These are phyloP conservation scores for Cystobasidiaceae sp. DNA, from an alignment of 1,284 basidiomycete genomes.

Conservation along the genomic window DNA sequence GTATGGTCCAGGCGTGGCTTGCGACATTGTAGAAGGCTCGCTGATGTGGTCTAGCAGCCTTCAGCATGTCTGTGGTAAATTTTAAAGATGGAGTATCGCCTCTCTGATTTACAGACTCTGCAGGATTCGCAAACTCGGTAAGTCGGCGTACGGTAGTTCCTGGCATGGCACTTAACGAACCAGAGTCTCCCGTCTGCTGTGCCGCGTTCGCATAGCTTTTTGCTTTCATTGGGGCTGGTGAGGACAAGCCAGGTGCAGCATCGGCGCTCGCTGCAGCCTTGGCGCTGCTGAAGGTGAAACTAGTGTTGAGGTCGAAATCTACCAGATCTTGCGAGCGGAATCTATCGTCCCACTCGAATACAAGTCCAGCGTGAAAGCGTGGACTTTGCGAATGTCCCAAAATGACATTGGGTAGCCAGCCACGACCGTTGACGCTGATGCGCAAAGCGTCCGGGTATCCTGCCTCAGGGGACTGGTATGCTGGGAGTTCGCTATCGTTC, in stretches of 20 bases:
- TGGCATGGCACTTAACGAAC: too few relatives aligned
- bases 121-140: too few relatives aligned
- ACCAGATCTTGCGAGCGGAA: slow-evolving; percentile 1
- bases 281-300: neutral
- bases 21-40: slow-evolving; percentile 17
- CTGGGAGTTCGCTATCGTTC: neutral
- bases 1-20: slow-evolving; percentile 25
- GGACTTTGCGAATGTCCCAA: slow-evolving; percentile 75
- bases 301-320: neutral
- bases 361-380: neutral
- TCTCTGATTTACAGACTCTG: neutral
- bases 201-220: too few relatives aligned
- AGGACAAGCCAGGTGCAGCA: too few relatives aligned
- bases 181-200: too few relatives aligned
- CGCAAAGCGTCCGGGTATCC: too few relatives aligned
- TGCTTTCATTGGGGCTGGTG: too few relatives aligned
- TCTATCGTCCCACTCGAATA: slow-evolving; percentile 9
- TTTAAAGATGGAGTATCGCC: neutral
- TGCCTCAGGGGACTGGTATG: neutral
- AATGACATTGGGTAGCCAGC: slow-evolving; percentile 90
- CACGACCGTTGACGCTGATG: slow-evolving; percentile 70
- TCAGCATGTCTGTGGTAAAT: neutral
- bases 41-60: slow-evolving; percentile 25
- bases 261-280: too few relatives aligned
- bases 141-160: too few relatives aligned